Evolutionary conservation across 2,329 filamentous ascomycete genomes (phyloP).

Genomic region (Zymoseptoria crescenta): DNA sequence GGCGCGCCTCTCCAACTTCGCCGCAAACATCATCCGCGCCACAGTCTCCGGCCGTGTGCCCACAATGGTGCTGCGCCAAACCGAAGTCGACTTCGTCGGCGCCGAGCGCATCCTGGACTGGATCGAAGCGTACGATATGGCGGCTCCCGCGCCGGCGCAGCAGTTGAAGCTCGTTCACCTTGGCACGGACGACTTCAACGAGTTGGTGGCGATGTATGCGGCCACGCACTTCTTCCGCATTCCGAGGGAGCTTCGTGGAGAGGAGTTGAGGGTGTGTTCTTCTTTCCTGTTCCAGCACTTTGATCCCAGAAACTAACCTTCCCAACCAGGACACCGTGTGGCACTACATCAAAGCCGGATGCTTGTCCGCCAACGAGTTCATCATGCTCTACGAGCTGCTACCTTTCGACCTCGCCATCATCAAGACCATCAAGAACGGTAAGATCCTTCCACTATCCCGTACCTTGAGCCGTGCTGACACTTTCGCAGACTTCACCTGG

Average conservation of each 20-base stretch:
- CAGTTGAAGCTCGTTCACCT: neutral
- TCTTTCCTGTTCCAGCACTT: no score
- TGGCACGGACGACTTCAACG: neutral
- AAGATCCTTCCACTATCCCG: no score
- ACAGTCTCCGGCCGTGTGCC: neutral
- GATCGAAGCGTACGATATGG: neutral
- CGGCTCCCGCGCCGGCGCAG: neutral
- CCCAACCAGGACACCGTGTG: neutral
- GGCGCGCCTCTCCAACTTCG: neutral
- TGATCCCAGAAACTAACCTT: no score
- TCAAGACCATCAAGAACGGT: neutral
- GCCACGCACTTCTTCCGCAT: neutral
- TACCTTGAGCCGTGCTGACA: no score
- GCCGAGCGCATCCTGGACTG: neutral
- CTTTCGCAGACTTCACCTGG: neutral
- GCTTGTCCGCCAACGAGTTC: neutral
- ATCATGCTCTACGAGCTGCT: constrained; percentile 1
- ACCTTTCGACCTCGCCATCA: neutral
- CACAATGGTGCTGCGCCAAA: neutral
- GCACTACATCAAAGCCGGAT: neutral
- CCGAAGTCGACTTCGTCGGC: neutral
- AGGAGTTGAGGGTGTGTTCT: neutral
- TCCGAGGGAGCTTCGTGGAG: neutral
- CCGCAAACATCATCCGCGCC: neutral
- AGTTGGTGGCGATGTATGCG: neutral